A percentile compares a stretch with the other conserved stretches of the same genome.
phyloP scores from a whole-genome alignment of 345 rosid genomes.

The Rhizophora apiculata region DNA sequence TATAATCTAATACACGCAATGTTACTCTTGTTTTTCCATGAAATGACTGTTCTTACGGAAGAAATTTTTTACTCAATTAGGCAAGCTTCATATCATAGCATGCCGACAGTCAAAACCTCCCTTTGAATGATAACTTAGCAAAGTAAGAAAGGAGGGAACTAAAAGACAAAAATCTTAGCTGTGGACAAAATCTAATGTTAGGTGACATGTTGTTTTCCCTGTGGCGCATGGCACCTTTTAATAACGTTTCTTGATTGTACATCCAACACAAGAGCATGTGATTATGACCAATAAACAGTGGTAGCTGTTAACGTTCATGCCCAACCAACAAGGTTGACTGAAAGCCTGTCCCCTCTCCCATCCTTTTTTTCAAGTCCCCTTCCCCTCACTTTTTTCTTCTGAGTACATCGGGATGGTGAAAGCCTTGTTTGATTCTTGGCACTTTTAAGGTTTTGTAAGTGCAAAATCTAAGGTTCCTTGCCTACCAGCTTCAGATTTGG shows the following conservation, averaged over 20 bases:
- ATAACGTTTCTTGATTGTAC: constrained; percentile 11
- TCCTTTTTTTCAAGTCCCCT: no score
- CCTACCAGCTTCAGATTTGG: not conserved
- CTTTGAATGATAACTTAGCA: no score
- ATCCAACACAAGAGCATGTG: not conserved
- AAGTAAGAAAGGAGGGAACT: not conserved
- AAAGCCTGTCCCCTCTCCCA: no score
- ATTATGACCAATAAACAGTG: constrained; percentile 11
- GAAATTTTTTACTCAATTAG: no score
- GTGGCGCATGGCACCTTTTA: constrained; percentile 22
- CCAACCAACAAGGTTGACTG: not conserved
- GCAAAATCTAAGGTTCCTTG: not conserved
- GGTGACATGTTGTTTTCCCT: constrained; percentile 23
- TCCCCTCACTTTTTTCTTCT: no score
- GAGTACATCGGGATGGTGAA: no score
- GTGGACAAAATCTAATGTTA: constrained; percentile 29
- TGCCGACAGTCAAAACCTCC: no score
- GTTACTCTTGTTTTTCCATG: no score
- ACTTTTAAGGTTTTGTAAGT: not conserved
- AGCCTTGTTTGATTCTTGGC: constrained; percentile 6
- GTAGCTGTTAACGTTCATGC: constrained; percentile 5
- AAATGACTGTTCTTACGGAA: no score
- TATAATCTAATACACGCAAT: no score
- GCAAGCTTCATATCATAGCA: no score
- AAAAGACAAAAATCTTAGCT: not conserved